These are phyloP conservation scores for Acer saccharum DNA, from an alignment of 345 rosid genomes.

Conservation along the genomic window DNA sequence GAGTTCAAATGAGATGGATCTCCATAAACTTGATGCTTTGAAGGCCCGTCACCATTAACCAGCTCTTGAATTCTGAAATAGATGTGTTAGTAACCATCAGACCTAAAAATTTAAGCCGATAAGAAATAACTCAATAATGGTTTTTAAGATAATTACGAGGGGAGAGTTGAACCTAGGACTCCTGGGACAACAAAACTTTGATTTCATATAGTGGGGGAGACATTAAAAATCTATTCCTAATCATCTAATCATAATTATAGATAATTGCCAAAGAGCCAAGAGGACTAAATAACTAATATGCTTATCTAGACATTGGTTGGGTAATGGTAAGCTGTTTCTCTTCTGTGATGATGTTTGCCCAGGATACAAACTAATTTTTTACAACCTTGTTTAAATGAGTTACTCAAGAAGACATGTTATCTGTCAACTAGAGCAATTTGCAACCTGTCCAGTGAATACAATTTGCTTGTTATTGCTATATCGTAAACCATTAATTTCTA, in stretches of 20 bases:
- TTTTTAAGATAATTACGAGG: too few relatives aligned
- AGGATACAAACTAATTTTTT: background rate
- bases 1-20: conserved; percentile 42
- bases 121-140: too few relatives aligned
- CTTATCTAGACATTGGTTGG: background rate
- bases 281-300: background rate
- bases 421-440: background rate
- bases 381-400: background rate
- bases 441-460: background rate
- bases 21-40: conserved; percentile 41
- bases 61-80: conserved; percentile 54
- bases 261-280: conserved; percentile 5
- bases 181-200: too few relatives aligned
- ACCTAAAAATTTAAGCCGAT: too few relatives aligned
- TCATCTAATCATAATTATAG: background rate
- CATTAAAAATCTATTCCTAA: background rate
- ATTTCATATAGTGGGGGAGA: too few relatives aligned
- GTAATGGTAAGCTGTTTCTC: background rate
- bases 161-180: too few relatives aligned
- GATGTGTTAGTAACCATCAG: background rate
- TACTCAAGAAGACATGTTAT: background rate
- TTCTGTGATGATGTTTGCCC: background rate
- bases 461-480: background rate
- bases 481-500: background rate
- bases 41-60: conserved; percentile 30